Conservation (phyloP, 441 rosid genomes). For the Pelargonium fulgidum region DNA sequence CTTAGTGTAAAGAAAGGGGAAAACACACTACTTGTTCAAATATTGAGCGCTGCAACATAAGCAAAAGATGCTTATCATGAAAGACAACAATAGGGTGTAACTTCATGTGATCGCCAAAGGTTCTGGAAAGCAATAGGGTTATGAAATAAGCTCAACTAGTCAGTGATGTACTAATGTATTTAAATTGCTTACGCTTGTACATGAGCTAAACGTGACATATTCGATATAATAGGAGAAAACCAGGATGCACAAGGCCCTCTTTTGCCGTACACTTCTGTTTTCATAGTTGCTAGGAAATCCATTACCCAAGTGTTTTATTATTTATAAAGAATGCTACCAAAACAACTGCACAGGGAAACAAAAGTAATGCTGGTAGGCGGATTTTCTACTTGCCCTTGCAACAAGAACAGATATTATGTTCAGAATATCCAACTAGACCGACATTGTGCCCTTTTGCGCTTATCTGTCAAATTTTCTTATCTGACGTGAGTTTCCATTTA, state of each 20-base stretch:
- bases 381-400: too few relatives aligned
- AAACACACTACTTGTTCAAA: background rate
- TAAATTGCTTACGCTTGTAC: background rate
- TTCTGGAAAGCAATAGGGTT: too few relatives aligned
- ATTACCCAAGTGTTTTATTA: background rate
- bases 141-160: background rate
- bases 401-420: background rate
- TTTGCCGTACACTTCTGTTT: background rate
- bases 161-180: background rate
- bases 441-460: background rate
- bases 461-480: background rate
- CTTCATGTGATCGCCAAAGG: too few relatives aligned
- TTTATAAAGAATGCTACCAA: background rate
- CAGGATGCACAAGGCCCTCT: background rate
- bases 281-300: background rate
- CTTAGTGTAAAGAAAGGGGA: background rate
- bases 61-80: background rate
- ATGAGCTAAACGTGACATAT: background rate
- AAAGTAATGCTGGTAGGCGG: too few relatives aligned
- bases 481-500: background rate
- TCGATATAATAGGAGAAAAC: slow-evolving; percentile 11
- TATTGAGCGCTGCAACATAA: background rate
- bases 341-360: background rate
- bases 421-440: background rate
- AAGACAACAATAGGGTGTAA: background rate